Conservation (phyloP, 345 rosid species). For the Arabidopsis suecica region DNA sequence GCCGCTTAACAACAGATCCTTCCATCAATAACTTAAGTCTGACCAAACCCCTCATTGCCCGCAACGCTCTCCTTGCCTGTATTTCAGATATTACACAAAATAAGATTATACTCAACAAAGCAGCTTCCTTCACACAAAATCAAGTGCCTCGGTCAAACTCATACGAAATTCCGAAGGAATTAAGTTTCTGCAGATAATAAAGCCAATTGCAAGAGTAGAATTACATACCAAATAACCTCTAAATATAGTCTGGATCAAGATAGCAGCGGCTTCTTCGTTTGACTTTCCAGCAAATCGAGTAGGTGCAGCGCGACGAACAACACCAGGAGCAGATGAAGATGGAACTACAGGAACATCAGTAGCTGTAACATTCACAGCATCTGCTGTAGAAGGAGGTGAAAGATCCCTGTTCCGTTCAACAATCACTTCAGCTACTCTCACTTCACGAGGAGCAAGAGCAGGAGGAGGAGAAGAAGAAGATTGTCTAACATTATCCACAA, state of each 20-base stretch:
- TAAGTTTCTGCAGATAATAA: background rate
- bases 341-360: conserved; percentile 43
- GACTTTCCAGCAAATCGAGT: conserved; percentile 65
- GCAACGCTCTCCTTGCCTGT: conserved; percentile 84
- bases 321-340: conserved; percentile 52
- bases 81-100: conserved; percentile 28
- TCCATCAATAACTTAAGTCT: conserved; percentile 84
- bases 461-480: conserved; percentile 46
- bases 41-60: conserved; percentile 83
- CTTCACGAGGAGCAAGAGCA: conserved; percentile 58
- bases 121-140: background rate
- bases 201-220: background rate
- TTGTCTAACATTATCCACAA: conserved; percentile 39
- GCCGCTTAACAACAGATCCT: conserved; percentile 84
- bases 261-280: conserved; percentile 81
- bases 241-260: conserved; percentile 85
- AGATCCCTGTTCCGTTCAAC: conserved; percentile 50
- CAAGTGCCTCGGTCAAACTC: background rate
- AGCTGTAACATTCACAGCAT: conserved; percentile 47
- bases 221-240: conserved; percentile 76
- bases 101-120: background rate
- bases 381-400: conserved; percentile 43
- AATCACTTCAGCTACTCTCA: conserved; percentile 52
- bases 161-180: background rate
- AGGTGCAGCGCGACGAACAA: conserved; percentile 42